phyloP scores from a whole-genome alignment of 192 early-diverging fungal genomes.

The Obelidium mucronatum region DNA sequence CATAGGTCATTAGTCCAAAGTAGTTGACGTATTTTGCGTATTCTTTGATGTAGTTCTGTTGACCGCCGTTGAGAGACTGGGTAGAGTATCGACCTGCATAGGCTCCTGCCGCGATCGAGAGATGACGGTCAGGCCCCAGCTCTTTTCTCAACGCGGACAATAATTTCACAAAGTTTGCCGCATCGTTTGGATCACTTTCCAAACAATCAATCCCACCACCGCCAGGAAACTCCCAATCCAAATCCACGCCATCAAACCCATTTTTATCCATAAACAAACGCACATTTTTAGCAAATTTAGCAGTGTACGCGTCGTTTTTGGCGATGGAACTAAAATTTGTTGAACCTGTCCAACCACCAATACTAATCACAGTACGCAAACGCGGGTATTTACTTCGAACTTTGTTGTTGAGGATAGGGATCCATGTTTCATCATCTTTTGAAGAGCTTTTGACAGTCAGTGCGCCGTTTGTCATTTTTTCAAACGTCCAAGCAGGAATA shows the following conservation, averaged over 20 bases:
- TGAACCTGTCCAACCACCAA: slow-evolving; percentile 37
- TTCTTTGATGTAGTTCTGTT: not conserved
- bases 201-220: not conserved
- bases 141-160: slow-evolving; percentile 16
- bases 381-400: slow-evolving; percentile 7
- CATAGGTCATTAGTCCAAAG: slow-evolving; percentile 26
- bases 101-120: slow-evolving; percentile 7
- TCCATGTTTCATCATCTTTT: slow-evolving; percentile 6
- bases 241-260: slow-evolving; percentile 39
- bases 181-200: not conserved
- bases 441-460: not conserved
- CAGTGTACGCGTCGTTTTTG: not conserved
- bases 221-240: slow-evolving; percentile 39
- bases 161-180: slow-evolving; percentile 10
- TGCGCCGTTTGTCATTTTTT: not conserved
- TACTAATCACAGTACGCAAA: slow-evolving; percentile 10
- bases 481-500: not conserved
- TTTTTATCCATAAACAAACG: slow-evolving; percentile 24
- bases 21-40: not conserved
- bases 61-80: no score
- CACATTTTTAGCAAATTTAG: slow-evolving; percentile 18
- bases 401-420: not conserved
- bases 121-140: slow-evolving; percentile 8
- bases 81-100: not conserved
- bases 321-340: slow-evolving; percentile 24